These are phyloP conservation scores for Rugosomyces carneus DNA, from an alignment of 1,284 basidiomycete species.

Conservation along the genomic window DNA sequence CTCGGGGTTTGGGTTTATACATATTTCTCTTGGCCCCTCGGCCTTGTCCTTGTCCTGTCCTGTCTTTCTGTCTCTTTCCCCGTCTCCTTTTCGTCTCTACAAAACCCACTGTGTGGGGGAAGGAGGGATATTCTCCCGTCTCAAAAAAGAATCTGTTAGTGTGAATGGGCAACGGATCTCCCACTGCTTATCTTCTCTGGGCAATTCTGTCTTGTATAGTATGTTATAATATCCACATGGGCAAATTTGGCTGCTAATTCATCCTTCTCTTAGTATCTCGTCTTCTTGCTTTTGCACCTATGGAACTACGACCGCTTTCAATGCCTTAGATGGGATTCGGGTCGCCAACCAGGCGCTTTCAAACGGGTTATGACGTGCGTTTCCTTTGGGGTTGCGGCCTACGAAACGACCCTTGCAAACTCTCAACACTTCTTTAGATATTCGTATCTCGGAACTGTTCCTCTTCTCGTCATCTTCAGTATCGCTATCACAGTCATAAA, in stretches of 20 bases:
- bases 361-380: slow-evolving; percentile 77
- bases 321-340: slow-evolving; percentile 64
- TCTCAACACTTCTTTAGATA: too few relatives aligned
- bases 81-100: background rate
- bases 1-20: background rate
- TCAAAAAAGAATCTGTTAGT: too few relatives aligned
- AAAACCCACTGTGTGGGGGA: background rate
- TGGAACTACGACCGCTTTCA: slow-evolving; percentile 70
- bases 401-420: too few relatives aligned
- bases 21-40: background rate
- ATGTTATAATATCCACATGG: too few relatives aligned
- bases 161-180: slow-evolving; percentile 59
- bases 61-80: background rate
- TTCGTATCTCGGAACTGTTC: slow-evolving; percentile 62
- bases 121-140: too few relatives aligned
- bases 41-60: too few relatives aligned
- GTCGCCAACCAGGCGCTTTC: slow-evolving; percentile 70
- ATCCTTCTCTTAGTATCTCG: slow-evolving; percentile 44
- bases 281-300: slow-evolving; percentile 60
- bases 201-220: slow-evolving; percentile 59
- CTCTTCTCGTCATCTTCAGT: slow-evolving; percentile 55
- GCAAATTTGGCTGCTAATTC: too few relatives aligned
- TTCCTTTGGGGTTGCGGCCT: too few relatives aligned
- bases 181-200: slow-evolving; percentile 66
- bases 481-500: slow-evolving; percentile 56